These are phyloP conservation scores for Aureobasidium namibiae DNA, from an alignment of 2,329 filamentous ascomycete genomes.

Conservation along the genomic window DNA sequence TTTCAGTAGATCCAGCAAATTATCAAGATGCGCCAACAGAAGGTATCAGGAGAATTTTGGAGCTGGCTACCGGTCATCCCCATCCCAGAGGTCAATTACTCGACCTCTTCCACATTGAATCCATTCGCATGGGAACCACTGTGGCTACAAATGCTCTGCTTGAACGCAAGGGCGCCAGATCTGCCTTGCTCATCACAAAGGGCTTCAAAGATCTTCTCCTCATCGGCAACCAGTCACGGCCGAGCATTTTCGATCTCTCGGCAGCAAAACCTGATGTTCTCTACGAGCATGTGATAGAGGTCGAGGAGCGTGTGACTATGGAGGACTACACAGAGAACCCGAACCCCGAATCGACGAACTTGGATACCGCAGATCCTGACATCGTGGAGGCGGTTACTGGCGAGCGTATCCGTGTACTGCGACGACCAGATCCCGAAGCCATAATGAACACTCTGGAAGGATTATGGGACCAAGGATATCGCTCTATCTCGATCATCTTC, in stretches of 20 bases:
- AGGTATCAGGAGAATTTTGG: conserved; percentile 22
- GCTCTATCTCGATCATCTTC: conserved; percentile 30
- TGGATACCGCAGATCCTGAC: conserved; percentile 5
- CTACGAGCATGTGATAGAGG: conserved; percentile 18
- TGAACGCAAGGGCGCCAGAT: conserved; percentile 24
- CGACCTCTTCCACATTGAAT: conserved; percentile 17
- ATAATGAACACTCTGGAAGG: conserved; percentile 16
- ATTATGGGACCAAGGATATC: conserved; percentile 27
- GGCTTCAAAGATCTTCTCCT: conserved; percentile 25
- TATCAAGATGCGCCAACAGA: conserved; percentile 26
- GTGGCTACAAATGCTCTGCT: conserved; percentile 26
- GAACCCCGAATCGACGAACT: conserved; percentile 20
- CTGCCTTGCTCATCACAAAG: conserved; percentile 23
- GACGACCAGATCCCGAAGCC: conserved; percentile 17
- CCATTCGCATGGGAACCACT: conserved; percentile 25
- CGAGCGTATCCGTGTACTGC: conserved; percentile 23
- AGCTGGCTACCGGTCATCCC: conserved; percentile 17
- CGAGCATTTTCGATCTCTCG: conserved; percentile 23
- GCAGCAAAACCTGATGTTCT: conserved; percentile 19
- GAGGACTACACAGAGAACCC: conserved; percentile 27
- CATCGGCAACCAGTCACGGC: conserved; percentile 28
- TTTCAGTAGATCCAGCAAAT: conserved; percentile 24
- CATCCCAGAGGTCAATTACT: conserved; percentile 17
- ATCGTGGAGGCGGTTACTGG: conserved; percentile 22
- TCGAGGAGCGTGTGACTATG: conserved; percentile 24